A percentile compares a stretch with the other conserved stretches of the same genome.
Evolutionary conservation across 495 filamentous ascomycete species (phyloP).

Genomic region (Apiosordaria backusii): DNA sequence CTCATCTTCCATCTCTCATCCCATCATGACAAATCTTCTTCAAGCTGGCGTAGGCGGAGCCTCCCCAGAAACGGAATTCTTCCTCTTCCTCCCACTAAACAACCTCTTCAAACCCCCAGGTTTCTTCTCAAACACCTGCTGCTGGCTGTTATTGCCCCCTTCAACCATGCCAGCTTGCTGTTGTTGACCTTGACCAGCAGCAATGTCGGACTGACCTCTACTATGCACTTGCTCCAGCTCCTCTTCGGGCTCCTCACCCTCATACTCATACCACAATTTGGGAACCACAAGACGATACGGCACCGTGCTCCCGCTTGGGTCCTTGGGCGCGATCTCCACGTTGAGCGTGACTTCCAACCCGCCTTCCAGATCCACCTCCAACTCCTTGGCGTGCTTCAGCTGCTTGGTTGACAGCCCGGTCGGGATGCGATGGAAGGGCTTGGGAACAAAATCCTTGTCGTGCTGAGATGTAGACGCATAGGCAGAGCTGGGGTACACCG

Average conservation of each 20-base stretch:
- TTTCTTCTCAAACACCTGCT: constrained; percentile 14
- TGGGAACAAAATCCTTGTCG: constrained; percentile 22
- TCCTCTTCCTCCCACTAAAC: constrained; percentile 1
- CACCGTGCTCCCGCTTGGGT: constrained; percentile 83
- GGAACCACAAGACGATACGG: constrained; percentile 87
- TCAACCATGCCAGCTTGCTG: constrained; percentile 8
- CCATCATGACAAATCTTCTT: background rate
- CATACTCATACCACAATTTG: constrained; percentile 56
- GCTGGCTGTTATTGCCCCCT: background rate
- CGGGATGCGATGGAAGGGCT: constrained; percentile 67
- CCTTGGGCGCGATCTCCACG: constrained; percentile 76
- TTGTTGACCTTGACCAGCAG: constrained; percentile 12
- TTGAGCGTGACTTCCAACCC: constrained; percentile 83
- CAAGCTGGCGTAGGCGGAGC: background rate
- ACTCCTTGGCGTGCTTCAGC: constrained; percentile 34
- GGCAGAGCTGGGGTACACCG: background rate
- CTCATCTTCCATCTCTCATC: background rate
- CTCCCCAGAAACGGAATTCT: background rate
- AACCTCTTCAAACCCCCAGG: constrained; percentile 4
- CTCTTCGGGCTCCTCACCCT: constrained; percentile 29
- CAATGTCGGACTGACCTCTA: constrained; percentile 11
- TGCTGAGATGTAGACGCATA: background rate
- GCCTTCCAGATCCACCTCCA: constrained; percentile 62
- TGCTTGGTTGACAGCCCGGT: constrained; percentile 65
- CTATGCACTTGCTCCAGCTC: constrained; percentile 3